Base-by-base conservation (phyloP, 495 filamentous ascomycete species). In the Daldinia loculata region DNA sequence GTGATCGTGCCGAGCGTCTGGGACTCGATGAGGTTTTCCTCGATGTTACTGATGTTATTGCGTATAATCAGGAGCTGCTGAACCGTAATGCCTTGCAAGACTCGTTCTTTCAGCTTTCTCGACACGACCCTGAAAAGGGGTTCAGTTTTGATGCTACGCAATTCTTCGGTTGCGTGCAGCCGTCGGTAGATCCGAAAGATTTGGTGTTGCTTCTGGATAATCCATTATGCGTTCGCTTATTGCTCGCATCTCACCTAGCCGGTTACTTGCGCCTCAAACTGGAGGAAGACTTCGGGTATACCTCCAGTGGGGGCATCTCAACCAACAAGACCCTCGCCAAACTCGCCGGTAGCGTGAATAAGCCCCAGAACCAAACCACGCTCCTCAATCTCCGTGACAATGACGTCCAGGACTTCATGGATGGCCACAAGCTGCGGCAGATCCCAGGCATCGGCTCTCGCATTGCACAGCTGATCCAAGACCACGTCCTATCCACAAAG, bases 371-470 rank as follows among this genome's bases (percentile, higher is more conserved):
- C 59, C 95, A 97, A 75, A 97, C 95, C 0, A 91, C 91, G 5
- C 87, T 98, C 3, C 79, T 96, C 5, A 87, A 90, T 11, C 89
- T 90, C 2, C 88, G 88, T 57, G 77, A 78, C 1, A 63, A 76
- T n/a, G 70, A 71, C 6, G 83, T 93, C 30, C 80, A 79, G 2
- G 67, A 72, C 0, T 97, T 98, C 72, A 83, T 98, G 61, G 93
- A 96, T 71, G 74, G 66, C 17, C 91, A 93, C 71, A 88, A 89
- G 62, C 88, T 98, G 56, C 89, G 92, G 45, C 92, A 91, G 72
- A 86, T 98, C 34, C 95, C 95, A 0, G 93, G 94, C 0, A 92
- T 98, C 38, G 94, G 95, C 8, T 89, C 87, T 71, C 94, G 91
- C 58, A 84, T 88, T n/a, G 88, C 93, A 1, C 87, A 89, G 64